Percentiles rank a stretch among this genome's conserved stretches.
phyloP scores from a whole-genome alignment of 371 early-diverging fungal species.

The Lichtheimia hyalospora region DNA sequence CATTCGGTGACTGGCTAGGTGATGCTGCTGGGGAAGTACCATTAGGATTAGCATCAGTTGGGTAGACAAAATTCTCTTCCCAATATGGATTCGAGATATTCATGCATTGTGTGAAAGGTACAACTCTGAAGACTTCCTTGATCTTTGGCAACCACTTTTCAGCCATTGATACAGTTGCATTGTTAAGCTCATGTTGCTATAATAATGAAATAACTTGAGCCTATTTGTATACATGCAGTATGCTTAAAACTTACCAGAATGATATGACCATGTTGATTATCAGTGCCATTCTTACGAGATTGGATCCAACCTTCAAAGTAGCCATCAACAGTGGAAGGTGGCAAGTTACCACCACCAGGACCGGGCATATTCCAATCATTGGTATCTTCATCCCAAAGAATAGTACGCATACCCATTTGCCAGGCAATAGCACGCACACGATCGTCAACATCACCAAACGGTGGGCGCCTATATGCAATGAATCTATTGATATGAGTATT shows the following conservation, averaged over 20 bases:
- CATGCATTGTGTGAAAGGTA: constrained; percentile 46
- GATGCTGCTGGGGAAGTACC: too few species aligned
- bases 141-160: constrained; percentile 47
- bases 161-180: constrained; percentile 43
- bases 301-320: constrained; percentile 45
- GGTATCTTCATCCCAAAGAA: constrained; percentile 45
- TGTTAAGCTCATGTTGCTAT: constrained; percentile 45
- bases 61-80: constrained; percentile 42
- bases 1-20: too few species aligned
- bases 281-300: constrained; percentile 25
- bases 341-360: constrained; percentile 36
- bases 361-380: constrained; percentile 52
- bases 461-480: constrained; percentile 11
- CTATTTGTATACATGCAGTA: background rate
- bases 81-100: constrained; percentile 52
- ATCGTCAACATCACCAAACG: constrained; percentile 57
- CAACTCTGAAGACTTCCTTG: constrained; percentile 41
- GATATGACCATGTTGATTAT: constrained; percentile 40
- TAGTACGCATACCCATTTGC: constrained; percentile 49
- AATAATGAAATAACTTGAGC: background rate
- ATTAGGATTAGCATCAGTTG: too few species aligned
- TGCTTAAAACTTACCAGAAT: constrained; percentile 12
- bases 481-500: too few species aligned
- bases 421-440: constrained; percentile 57
- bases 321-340: constrained; percentile 30